phyloP scores from a whole-genome alignment of 768 basidiomycete genomes.

The Gautieria morchelliformis region DNA sequence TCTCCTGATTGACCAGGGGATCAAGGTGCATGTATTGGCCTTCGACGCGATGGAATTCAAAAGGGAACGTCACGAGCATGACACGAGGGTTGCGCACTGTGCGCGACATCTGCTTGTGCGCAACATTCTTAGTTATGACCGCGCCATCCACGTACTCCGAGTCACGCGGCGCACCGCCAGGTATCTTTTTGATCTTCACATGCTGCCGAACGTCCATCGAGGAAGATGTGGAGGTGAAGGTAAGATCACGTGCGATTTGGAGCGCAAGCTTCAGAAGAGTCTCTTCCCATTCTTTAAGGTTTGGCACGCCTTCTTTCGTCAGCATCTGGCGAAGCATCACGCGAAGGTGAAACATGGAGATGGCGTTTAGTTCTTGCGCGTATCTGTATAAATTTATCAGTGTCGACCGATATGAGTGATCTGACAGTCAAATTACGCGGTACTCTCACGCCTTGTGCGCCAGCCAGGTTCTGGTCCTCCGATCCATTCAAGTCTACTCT shows the following conservation, averaged over 20 bases:
- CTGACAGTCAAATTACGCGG: conserved; percentile 50
- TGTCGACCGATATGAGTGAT: neutral
- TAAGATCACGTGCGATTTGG: conserved; percentile 76
- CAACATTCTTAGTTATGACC: conserved; percentile 96
- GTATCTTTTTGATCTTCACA: conserved; percentile 98
- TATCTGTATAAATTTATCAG: conserved; percentile 37
- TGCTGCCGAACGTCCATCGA: conserved; percentile 93
- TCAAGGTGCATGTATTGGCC: conserved; percentile 91
- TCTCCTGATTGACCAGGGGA: conserved; percentile 84
- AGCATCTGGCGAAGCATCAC: conserved; percentile 90
- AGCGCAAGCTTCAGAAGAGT: conserved; percentile 73
- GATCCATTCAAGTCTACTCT: conserved; percentile 52
- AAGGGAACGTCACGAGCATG: conserved; percentile 92
- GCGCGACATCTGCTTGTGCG: conserved; percentile 90
- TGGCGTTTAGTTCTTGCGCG: conserved; percentile 72
- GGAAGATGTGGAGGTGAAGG: conserved; percentile 76
- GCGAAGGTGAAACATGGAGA: conserved; percentile 83
- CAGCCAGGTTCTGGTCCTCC: conserved; percentile 58
- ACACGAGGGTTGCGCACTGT: conserved; percentile 78
- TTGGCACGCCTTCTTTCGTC: conserved; percentile 69
- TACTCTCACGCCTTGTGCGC: conserved; percentile 82
- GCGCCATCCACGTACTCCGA: conserved; percentile 96
- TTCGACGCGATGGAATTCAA: conserved; percentile 88
- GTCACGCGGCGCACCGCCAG: conserved; percentile 83
- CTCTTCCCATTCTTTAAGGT: conserved; percentile 82